These are phyloP conservation scores for Phytophthora nicotianae DNA, from an alignment of 352 stramenopile genomes.

Conservation along the genomic window DNA sequence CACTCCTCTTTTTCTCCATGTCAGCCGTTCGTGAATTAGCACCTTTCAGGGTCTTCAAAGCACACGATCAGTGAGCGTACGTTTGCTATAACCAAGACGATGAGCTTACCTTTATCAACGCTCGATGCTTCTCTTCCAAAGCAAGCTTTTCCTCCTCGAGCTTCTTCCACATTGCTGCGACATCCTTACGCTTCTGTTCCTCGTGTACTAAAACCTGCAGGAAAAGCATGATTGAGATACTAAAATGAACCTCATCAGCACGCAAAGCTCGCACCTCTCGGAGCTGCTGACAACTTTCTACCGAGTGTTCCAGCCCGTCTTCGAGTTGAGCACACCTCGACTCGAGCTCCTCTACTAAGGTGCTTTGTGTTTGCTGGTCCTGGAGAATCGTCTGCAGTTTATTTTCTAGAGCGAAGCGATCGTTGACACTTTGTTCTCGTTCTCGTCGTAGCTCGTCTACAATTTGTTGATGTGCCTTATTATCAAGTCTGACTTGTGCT, in stretches of 20 bases:
- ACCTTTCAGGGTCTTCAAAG: conserved; percentile 46
- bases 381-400: conserved; percentile 30
- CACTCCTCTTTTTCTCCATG: conserved; percentile 45
- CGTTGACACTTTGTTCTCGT: conserved; percentile 27
- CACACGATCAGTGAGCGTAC: conserved; percentile 3
- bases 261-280: conserved; percentile 18
- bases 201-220: conserved; percentile 23
- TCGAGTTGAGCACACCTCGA: conserved; percentile 25
- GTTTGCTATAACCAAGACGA: background rate
- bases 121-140: conserved; percentile 52
- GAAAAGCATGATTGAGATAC: background rate
- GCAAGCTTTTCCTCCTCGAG: conserved; percentile 44
- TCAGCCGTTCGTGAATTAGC: conserved; percentile 40
- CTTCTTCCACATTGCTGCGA: conserved; percentile 26
- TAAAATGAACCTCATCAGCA: background rate
- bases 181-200: conserved; percentile 12
- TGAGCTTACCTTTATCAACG: conserved; percentile 37
- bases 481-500: conserved; percentile 27
- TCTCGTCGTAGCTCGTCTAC: conserved; percentile 43
- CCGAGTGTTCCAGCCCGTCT: conserved; percentile 8
- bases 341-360: conserved; percentile 32
- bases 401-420: conserved; percentile 34
- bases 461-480: conserved; percentile 19
- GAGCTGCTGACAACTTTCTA: conserved; percentile 26
- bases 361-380: conserved; percentile 30